Evolutionary conservation across 2,329 filamentous ascomycete genomes (phyloP).

Genomic region (Plectosphaerella cucumerina): DNA sequence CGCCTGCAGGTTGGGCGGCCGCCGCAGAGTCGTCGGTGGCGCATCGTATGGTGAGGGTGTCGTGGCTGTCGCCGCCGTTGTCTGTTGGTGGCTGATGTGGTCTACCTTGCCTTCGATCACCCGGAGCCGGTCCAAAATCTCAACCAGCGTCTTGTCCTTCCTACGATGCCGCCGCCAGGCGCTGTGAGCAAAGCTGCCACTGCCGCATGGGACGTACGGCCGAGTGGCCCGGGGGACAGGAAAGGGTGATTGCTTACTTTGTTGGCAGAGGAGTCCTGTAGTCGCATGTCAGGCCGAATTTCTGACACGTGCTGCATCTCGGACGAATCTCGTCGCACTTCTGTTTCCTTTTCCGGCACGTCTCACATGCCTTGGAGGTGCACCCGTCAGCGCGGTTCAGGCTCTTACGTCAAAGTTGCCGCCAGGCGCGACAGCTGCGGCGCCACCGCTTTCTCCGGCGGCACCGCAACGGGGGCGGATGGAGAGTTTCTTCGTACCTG

Average conservation of each 20-base stretch:
- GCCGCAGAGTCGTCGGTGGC: background rate
- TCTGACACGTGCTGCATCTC: conserved; percentile 55
- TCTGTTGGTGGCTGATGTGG: conserved; percentile 21
- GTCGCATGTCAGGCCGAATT: conserved; percentile 53
- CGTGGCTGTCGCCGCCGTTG: conserved; percentile 10
- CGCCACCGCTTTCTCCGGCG: too few relatives aligned
- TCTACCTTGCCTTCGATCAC: conserved; percentile 54
- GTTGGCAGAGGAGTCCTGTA: conserved; percentile 59
- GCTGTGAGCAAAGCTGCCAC: background rate
- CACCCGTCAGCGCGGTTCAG: too few relatives aligned
- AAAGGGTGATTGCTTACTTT: conserved; percentile 43
- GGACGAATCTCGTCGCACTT: conserved; percentile 61
- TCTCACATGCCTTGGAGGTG: conserved; percentile 47
- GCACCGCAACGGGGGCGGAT: too few relatives aligned
- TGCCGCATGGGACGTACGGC: background rate
- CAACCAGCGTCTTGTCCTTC: conserved; percentile 59
- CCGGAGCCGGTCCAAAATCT: conserved; percentile 54
- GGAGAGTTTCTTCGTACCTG: conserved; percentile 22
- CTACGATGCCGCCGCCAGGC: conserved; percentile 24
- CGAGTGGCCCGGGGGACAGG: background rate
- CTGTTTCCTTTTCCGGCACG: conserved; percentile 56
- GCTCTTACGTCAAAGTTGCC: background rate
- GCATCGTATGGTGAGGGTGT: conserved; percentile 6
- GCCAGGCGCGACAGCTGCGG: too few relatives aligned
- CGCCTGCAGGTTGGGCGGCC: background rate